Percentiles rank a stretch among this genome's conserved stretches.
Evolutionary conservation across 148 eudicot species (phyloP).

Genomic region (Pouteria glomerata): DNA sequence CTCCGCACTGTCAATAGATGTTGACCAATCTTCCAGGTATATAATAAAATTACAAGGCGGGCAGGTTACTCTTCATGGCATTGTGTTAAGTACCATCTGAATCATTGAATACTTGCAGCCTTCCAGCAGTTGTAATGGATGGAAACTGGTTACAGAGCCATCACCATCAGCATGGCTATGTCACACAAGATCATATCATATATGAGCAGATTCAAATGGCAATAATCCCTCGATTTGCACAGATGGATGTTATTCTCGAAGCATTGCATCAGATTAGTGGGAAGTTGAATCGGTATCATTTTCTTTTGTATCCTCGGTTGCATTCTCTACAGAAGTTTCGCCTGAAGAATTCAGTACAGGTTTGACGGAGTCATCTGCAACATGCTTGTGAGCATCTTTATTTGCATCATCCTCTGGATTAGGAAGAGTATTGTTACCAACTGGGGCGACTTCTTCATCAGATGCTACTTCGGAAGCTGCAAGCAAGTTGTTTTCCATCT

Average conservation of each 20-base stretch:
- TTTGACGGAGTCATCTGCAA: not conserved
- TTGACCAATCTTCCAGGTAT: too few relatives aligned
- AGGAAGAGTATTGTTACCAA: not conserved
- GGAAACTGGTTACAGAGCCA: too few relatives aligned
- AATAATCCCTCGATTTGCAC: not conserved
- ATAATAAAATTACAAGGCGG: too few relatives aligned
- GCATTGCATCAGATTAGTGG: not conserved
- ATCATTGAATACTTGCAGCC: too few relatives aligned
- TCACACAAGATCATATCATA: not conserved
- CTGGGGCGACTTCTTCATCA: not conserved
- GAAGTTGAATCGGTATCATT: not conserved
- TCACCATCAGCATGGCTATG: too few relatives aligned
- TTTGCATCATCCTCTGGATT: not conserved
- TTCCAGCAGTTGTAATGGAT: too few relatives aligned
- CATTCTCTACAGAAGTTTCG: conserved; percentile 11
- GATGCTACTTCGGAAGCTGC: conserved; percentile 8
- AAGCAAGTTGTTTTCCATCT: conserved; percentile 2
- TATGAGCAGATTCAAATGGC: not conserved
- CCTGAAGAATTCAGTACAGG: not conserved
- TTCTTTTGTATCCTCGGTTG: conserved; percentile 5
- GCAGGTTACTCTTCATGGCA: too few relatives aligned
- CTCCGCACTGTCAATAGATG: too few relatives aligned
- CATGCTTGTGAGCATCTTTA: conserved; percentile 3
- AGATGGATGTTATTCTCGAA: not conserved
- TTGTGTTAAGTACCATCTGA: too few relatives aligned